These are phyloP conservation scores for Candida cerambycidarum DNA, from an alignment of 805 yeast species.

Conservation along the genomic window DNA sequence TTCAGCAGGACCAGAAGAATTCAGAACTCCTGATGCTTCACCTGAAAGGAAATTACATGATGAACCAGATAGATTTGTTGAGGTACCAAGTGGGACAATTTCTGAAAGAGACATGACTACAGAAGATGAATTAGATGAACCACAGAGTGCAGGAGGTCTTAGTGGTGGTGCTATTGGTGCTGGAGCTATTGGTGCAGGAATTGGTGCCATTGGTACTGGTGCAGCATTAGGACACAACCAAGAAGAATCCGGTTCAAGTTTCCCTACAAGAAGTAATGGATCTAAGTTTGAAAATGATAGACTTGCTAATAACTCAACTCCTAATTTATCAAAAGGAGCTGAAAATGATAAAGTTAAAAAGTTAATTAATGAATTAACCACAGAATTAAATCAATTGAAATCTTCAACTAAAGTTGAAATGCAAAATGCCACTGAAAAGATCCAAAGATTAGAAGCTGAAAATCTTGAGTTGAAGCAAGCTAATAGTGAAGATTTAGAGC, in stretches of 20 bases:
- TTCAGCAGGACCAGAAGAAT: conserved; percentile 36
- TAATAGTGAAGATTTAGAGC: conserved; percentile 16
- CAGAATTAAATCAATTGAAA: conserved; percentile 32
- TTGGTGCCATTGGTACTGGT: not conserved
- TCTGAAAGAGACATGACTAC: conserved; percentile 19
- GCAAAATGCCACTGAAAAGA: conserved; percentile 55
- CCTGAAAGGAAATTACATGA: conserved; percentile 19
- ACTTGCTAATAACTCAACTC: conserved; percentile 14
- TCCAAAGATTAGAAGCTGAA: conserved; percentile 44
- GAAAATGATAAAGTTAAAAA: conserved; percentile 31
- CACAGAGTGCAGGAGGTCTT: not conserved
- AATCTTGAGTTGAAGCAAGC: conserved; percentile 13
- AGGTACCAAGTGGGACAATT: conserved; percentile 27
- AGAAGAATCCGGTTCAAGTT: not conserved
- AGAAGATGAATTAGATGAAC: conserved; percentile 12
- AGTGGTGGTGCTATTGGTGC: not conserved
- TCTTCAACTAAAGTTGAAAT: conserved; percentile 47
- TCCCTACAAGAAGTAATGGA: conserved; percentile 1
- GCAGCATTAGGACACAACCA: no score
- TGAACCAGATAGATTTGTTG: conserved; percentile 25
- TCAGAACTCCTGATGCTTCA: conserved; percentile 29
- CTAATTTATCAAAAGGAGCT: conserved; percentile 10
- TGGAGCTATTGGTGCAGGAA: not conserved
- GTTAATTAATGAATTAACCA: conserved; percentile 31
- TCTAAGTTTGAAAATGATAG: conserved; percentile 8